These are phyloP conservation scores for Fusarium mundagurra DNA, from an alignment of 2,329 filamentous ascomycete genomes.

Conservation along the genomic window DNA sequence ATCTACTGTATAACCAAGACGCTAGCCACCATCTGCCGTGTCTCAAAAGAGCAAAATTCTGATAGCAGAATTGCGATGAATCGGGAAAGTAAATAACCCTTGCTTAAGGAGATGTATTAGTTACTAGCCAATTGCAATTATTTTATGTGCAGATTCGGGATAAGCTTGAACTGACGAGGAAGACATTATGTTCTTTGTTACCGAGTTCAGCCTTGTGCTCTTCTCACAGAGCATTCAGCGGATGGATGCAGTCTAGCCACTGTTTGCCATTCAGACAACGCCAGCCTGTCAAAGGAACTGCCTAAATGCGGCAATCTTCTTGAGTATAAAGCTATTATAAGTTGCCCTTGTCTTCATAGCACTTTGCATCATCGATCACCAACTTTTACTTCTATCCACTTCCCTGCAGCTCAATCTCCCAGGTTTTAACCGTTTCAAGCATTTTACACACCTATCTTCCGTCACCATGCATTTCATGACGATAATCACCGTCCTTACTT, in stretches of 20 bases:
- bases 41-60: background rate
- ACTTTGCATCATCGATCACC: background rate
- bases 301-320: background rate
- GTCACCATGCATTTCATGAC: background rate
- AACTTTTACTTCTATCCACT: no score
- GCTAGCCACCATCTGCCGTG: background rate
- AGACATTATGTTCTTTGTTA: background rate
- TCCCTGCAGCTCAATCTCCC: background rate
- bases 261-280: no score
- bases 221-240: background rate
- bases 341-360: background rate
- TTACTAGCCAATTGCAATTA: background rate
- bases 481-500: background rate
- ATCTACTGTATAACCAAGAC: accelerated
- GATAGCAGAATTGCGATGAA: no score
- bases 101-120: background rate
- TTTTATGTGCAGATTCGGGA: background rate
- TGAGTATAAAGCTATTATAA: background rate
- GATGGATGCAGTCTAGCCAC: background rate
- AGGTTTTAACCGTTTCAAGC: background rate
- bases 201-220: background rate
- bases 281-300: background rate
- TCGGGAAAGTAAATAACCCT: background rate
- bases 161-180: background rate
- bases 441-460: accelerated